Evolutionary conservation across 345 rosid genomes (phyloP).

Genomic region (Garcia nutans): DNA sequence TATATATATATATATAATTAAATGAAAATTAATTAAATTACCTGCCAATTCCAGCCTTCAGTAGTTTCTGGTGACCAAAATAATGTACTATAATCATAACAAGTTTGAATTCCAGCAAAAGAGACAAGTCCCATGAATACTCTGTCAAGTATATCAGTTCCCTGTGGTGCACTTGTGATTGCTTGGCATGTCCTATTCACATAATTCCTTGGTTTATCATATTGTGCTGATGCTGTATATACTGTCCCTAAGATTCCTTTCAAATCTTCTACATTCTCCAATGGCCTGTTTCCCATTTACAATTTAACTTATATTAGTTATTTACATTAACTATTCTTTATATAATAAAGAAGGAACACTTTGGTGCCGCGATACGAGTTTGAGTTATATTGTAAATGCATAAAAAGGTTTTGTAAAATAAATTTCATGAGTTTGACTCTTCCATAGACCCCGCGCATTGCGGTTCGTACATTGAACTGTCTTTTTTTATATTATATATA

Average conservation of each 20-base stretch:
- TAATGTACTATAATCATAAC: background rate
- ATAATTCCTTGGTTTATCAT: constrained; percentile 19
- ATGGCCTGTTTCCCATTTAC: constrained; percentile 7
- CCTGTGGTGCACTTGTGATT: constrained; percentile 14
- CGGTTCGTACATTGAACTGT: too few species aligned
- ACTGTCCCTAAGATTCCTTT: background rate
- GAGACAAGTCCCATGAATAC: constrained; percentile 19
- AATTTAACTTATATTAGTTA: too few species aligned
- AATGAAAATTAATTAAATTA: background rate
- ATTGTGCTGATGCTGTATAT: constrained; percentile 22
- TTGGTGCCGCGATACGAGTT: too few species aligned
- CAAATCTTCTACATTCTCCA: constrained; percentile 10
- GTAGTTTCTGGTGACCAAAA: constrained; percentile 12
- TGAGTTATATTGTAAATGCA: too few species aligned
- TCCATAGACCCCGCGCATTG: too few species aligned
- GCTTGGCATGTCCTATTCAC: constrained; percentile 16
- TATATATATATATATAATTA: too few species aligned
- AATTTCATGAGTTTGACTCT: too few species aligned
- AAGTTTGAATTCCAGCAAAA: background rate
- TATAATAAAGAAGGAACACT: too few species aligned
- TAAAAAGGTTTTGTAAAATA: too few species aligned
- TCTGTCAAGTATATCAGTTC: constrained; percentile 16
- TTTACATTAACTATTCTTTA: too few species aligned
- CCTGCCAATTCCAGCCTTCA: constrained; percentile 31
- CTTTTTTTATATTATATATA: too few species aligned